phyloP scores from a whole-genome alignment of 805 yeast species.

The Candida anglica region DNA sequence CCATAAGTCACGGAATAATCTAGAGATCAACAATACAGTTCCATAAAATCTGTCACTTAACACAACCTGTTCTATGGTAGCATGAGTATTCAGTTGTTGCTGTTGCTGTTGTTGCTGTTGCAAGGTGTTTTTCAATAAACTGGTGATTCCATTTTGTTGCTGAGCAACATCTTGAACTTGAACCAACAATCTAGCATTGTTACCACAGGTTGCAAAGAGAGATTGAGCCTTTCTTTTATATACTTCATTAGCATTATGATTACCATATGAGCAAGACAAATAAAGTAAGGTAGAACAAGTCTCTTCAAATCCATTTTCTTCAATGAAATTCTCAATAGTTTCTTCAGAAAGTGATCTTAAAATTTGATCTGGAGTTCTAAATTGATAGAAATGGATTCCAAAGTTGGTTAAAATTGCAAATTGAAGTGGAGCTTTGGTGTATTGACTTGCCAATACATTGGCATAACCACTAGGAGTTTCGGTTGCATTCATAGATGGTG shows the following conservation, averaged over 20 bases:
- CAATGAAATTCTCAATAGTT: slow-evolving; percentile 64
- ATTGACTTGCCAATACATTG: slow-evolving; percentile 84
- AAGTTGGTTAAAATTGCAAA: slow-evolving; percentile 80
- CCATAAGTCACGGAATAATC: slow-evolving; percentile 83
- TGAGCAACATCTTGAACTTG: slow-evolving; percentile 1
- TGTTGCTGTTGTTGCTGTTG: slow-evolving; percentile 13
- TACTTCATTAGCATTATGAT: slow-evolving; percentile 45
- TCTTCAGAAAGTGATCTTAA: slow-evolving; percentile 65
- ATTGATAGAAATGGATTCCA: slow-evolving; percentile 73
- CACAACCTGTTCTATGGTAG: slow-evolving; percentile 66
- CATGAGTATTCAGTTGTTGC: slow-evolving; percentile 23
- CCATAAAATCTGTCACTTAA: slow-evolving; percentile 92
- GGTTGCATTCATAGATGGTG: slow-evolving; percentile 69
- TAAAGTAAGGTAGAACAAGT: slow-evolving; percentile 86
- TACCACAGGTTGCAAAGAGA: slow-evolving; percentile 51
- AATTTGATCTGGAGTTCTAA: slow-evolving; percentile 76
- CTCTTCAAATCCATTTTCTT: slow-evolving; percentile 82
- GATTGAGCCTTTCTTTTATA: slow-evolving; percentile 45
- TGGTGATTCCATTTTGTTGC: slow-evolving; percentile 4
- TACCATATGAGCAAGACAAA: slow-evolving; percentile 70
- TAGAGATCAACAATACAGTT: slow-evolving; percentile 68
- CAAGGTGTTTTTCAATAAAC: slow-evolving; percentile 3
- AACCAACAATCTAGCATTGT: slow-evolving; percentile 41
- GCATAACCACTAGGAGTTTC: slow-evolving; percentile 77
- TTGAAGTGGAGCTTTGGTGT: slow-evolving; percentile 58